Evolutionary conservation across 2,329 filamentous ascomycete species (phyloP), one percentile per base, ranked within the genome.

Genomic region (Fusarium scirpi): DNA sequence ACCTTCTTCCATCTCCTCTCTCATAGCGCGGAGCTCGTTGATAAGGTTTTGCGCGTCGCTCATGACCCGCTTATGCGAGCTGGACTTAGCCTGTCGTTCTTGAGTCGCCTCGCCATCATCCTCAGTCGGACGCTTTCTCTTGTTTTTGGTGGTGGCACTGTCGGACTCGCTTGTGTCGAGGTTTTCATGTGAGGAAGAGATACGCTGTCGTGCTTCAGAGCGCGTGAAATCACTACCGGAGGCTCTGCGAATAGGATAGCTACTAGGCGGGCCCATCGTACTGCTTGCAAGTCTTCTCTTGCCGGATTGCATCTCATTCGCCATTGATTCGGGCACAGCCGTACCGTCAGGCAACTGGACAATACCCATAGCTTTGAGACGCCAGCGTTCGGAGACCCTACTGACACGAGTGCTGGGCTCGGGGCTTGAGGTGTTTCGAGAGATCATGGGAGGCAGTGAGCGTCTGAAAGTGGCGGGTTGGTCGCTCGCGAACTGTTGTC

Each of bases 261-360:
- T 70, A 15, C 56, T 53, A 12, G 72, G 72, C n/a, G 69, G 72
- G 2, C 67, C 71, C 74, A 76, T 75, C 10, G 59, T 67, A 11
- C 82, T 80, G 4, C 81, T 65, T 5, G 80, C 80, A 2, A 78
- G 72, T 9, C 79, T 79, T 65, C 80, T 82, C 27, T 81, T 81
- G 47, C 81, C 79, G 57, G 79, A 77, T 43, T 82, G 74, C 70
- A 85, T 82, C 27, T 85, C 82, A 38, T 81, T 72, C 15, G 84
- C 85, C 43, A 89, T 78, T 5, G 81, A 80, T 66, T 88, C 86
- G 8, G 86, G 86, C 5, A 87, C 71, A 65, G 85, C 86, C 49
- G 84, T 82, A n/a, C 86, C 82, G 65, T 88, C 83, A 7, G 84
- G 81, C 81, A 87, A 83, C 65, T 83, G 84, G 5, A 86, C 84